Evolutionary conservation across 75 land plant genomes (phyloP).

Genomic region (Pinus albicaulis): DNA sequence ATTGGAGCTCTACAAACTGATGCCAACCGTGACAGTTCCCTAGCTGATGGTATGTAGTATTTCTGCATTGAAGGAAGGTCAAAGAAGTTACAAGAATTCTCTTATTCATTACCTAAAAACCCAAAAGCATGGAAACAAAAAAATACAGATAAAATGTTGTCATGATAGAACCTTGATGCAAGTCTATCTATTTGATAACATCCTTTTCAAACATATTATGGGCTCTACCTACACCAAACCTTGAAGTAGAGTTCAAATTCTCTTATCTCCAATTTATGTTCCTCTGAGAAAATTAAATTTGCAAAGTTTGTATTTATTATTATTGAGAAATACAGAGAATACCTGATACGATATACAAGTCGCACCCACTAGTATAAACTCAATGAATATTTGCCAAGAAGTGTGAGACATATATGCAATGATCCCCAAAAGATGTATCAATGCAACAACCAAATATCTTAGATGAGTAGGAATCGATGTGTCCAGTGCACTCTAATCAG

Average conservation of each 20-base stretch:
- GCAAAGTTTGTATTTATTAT: not conserved
- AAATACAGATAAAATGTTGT: too few species aligned
- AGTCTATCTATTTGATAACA: not conserved
- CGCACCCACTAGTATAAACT: not conserved
- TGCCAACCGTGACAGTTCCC: conserved; percentile 56
- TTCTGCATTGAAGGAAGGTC: conserved; percentile 25
- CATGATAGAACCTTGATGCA: too few species aligned
- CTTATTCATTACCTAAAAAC: not conserved
- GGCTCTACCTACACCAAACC: not conserved
- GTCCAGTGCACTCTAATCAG: conserved; percentile 20
- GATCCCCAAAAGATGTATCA: not conserved
- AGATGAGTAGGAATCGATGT: conserved; percentile 8
- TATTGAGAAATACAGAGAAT: not conserved
- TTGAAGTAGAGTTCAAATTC: too few species aligned
- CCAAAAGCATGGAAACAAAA: too few species aligned
- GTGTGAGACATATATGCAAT: not conserved
- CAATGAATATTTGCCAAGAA: not conserved
- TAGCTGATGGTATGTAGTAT: conserved; percentile 62
- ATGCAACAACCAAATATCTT: not conserved
- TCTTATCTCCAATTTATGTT: not conserved
- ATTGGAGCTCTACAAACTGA: conserved; percentile 61
- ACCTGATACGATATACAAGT: not conserved
- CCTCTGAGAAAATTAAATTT: not conserved
- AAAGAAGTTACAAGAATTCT: not conserved
- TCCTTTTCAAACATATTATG: not conserved